These are phyloP conservation scores for Ophiostoma novo-ulmi DNA, from an alignment of 2,329 filamentous ascomycete species.

Conservation along the genomic window DNA sequence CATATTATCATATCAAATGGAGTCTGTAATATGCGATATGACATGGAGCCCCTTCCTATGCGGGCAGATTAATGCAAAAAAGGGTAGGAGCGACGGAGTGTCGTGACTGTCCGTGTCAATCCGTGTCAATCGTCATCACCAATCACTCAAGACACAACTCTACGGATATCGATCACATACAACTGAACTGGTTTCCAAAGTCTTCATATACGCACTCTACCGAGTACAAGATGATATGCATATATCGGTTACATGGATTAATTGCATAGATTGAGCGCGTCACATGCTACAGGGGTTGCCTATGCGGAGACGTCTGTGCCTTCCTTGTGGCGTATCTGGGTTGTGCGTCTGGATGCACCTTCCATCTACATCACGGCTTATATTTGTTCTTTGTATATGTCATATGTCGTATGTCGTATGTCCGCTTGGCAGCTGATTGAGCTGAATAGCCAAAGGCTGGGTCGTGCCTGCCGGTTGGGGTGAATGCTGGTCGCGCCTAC, in stretches of 20 bases:
- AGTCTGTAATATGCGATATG: conserved; percentile 7
- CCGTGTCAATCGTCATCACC: background rate
- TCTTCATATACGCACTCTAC: background rate
- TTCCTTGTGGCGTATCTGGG: background rate
- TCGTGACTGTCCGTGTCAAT: background rate
- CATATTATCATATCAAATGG: conserved; percentile 16
- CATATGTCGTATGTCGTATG: too few species aligned
- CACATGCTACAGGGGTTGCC: conserved; percentile 11
- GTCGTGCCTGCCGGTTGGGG: background rate
- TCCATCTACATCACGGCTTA: background rate
- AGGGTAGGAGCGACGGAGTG: conserved; percentile 8
- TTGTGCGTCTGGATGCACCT: background rate
- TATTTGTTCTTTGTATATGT: background rate
- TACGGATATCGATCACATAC: background rate
- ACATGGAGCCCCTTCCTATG: conserved; percentile 18
- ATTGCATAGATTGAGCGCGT: conserved; percentile 10
- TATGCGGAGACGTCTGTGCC: conserved; percentile 14
- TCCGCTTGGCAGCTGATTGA: background rate
- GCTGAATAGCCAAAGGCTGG: background rate
- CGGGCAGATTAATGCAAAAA: conserved; percentile 20
- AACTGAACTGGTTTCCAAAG: background rate
- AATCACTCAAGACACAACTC: background rate
- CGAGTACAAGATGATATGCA: background rate
- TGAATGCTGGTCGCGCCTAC: background rate
- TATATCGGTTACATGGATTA: background rate